Conservation (phyloP, 768 basidiomycete genomes). For the Tricholoma sp. region DNA sequence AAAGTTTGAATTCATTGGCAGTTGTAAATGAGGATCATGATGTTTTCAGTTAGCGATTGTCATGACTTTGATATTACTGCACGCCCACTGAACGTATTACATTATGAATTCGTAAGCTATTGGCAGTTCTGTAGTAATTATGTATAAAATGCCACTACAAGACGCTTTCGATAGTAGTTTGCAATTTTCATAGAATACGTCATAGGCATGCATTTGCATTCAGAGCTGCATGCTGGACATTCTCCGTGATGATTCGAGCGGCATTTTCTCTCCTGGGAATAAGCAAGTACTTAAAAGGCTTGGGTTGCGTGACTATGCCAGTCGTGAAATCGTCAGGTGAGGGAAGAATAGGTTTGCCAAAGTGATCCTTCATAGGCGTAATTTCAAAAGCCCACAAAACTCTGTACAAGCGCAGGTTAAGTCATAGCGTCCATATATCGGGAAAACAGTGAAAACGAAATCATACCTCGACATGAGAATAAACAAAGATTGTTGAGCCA, state of each 20-base stretch:
- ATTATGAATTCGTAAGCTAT: too few relatives aligned
- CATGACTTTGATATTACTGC: too few relatives aligned
- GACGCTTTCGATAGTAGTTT: too few relatives aligned
- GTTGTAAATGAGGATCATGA: too few relatives aligned
- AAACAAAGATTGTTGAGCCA: constrained; percentile 27
- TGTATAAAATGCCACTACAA: too few relatives aligned
- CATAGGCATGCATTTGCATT: not conserved
- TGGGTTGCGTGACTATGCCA: constrained; percentile 4
- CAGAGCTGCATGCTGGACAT: constrained; percentile 8
- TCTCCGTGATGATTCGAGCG: not conserved
- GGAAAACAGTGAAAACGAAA: not conserved
- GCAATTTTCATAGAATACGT: too few relatives aligned
- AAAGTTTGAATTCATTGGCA: too few relatives aligned
- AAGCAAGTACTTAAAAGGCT: constrained; percentile 2
- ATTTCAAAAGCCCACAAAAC: constrained; percentile 32
- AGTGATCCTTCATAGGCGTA: constrained; percentile 6
- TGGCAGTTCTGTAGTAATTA: too few relatives aligned
- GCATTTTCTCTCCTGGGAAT: constrained; percentile 1
- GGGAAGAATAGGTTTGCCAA: constrained; percentile 3
- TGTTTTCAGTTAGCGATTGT: too few relatives aligned
- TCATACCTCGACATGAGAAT: constrained; percentile 23
- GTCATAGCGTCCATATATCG: too few relatives aligned
- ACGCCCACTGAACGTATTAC: too few relatives aligned
- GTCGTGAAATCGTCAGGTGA: constrained; percentile 5
- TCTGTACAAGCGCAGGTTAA: not conserved